phyloP scores from a whole-genome alignment of 352 stramenopile genomes.

The Globisporangium megalacanthum region DNA sequence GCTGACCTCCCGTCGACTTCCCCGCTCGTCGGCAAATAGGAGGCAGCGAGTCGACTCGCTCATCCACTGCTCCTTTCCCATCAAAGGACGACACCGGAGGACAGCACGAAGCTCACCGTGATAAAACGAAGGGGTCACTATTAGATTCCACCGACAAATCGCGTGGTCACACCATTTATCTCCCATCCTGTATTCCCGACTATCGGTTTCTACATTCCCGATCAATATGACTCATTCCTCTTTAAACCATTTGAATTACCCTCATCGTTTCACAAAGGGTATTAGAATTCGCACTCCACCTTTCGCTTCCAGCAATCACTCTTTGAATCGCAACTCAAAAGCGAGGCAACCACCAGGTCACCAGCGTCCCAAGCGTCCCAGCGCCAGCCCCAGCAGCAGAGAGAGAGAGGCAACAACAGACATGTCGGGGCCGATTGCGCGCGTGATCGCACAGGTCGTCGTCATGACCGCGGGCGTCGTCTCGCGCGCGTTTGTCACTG shows the following conservation, averaged over 20 bases:
- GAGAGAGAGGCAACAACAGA: slow-evolving; percentile 10
- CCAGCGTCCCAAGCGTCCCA: slow-evolving; percentile 9
- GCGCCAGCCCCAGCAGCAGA: slow-evolving; percentile 7
- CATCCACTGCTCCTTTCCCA: no score
- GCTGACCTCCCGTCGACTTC: slow-evolving; percentile 33
- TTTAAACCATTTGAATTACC: not conserved
- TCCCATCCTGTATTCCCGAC: not conserved
- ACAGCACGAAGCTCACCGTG: not conserved
- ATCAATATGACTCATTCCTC: not conserved
- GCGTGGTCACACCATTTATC: not conserved
- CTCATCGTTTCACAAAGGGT: not conserved
- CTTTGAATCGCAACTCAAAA: not conserved
- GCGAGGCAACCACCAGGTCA: slow-evolving; percentile 1
- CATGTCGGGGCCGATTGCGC: slow-evolving; percentile 78
- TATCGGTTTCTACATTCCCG: not conserved
- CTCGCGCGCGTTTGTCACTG: slow-evolving; percentile 84
- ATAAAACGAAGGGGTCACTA: not conserved
- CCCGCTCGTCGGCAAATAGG: not conserved
- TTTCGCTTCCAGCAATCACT: slow-evolving; percentile 5
- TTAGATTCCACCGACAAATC: not conserved
- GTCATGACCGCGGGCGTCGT: slow-evolving; percentile 80
- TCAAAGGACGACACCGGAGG: not conserved
- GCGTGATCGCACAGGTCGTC: slow-evolving; percentile 81
- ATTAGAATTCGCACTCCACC: not conserved
- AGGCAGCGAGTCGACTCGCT: not conserved